Base-by-base conservation (phyloP, 306 rosid species). In the Pyrus betulifolia region DNA sequence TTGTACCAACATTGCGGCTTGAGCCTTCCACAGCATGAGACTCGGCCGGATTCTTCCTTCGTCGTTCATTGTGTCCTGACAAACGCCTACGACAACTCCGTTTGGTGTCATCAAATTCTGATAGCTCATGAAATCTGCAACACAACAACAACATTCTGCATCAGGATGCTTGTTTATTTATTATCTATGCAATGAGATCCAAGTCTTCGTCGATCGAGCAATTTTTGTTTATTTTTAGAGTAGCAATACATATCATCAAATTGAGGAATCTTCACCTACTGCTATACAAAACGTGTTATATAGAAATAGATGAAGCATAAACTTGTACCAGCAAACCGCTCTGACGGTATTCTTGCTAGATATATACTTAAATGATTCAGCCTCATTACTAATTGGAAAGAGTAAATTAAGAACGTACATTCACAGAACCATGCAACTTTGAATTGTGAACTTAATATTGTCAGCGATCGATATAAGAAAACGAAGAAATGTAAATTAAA, bases 51-150 rank as follows among this genome's bases (percentile, higher is more conserved):
- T 74, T 85, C 93, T 91, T 91, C 78, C 93, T 87, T 64, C 93
- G 80, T 9, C 93, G 78, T 62, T 87, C 87, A 21, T 91, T 88
- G 84, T 88, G 96, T 31, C 91, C 96, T 1, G 96, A 91, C 80
- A 91, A 74, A 31, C 91, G 93, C 82, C 89, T 85, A 23, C 93
- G 86, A 44, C 96, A 91, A 79, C 96, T 91, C 72, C 93, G 79
- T 55, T 87, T 87, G 22, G 83, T 74, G 22, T 91, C 93, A 65
- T 91, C 96, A 64, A 91, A 91, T 74, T 88, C 90, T 19, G 83
- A 79, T 14, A 88, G 69, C 79, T 88, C 91, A 28, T 91, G 96
- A 75, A 91, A 91, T 80, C 96, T 91, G 82, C 85, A 77, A 8
- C 42, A 19, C 67, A 60, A 35, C 19, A 49, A 35, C 19, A 46